Evolutionary conservation across 2,329 filamentous ascomycete species (phyloP).

Genomic region (Cryphonectria japonica): DNA sequence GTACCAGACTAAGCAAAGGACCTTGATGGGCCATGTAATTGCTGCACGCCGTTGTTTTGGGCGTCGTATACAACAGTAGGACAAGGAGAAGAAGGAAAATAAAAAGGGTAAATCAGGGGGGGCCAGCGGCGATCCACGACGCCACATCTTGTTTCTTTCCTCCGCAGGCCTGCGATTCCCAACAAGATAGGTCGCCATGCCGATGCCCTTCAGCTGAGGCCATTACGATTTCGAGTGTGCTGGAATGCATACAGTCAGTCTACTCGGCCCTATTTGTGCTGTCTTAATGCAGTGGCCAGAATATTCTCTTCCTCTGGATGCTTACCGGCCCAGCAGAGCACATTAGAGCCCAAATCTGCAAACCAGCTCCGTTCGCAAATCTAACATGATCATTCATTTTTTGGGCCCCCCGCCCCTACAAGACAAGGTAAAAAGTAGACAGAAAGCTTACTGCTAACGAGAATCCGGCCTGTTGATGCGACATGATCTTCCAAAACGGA

Average conservation of each 20-base stretch:
- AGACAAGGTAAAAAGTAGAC: too few relatives aligned
- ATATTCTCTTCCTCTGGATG: neutral
- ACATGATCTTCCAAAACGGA: neutral
- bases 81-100: neutral
- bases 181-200: neutral
- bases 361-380: neutral
- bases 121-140: neutral
- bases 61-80: neutral
- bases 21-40: neutral
- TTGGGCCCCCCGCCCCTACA: neutral
- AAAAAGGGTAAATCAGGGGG: neutral
- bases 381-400: neutral
- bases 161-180: too few relatives aligned
- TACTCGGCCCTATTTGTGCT: too few relatives aligned
- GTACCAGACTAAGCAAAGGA: neutral
- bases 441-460: neutral
- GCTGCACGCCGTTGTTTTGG: constrained; percentile 6
- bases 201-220: neutral
- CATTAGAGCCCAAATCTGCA: neutral
- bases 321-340: neutral
- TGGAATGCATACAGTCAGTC: too few relatives aligned
- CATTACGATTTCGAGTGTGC: too few relatives aligned
- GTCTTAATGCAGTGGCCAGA: too few relatives aligned
- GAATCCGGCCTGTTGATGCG: neutral
- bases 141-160: neutral